Percentiles rank a stretch among this genome's conserved stretches.
These are phyloP conservation scores for Ogataea zsoltii DNA, from an alignment of 805 yeast genomes.

Conservation along the genomic window DNA sequence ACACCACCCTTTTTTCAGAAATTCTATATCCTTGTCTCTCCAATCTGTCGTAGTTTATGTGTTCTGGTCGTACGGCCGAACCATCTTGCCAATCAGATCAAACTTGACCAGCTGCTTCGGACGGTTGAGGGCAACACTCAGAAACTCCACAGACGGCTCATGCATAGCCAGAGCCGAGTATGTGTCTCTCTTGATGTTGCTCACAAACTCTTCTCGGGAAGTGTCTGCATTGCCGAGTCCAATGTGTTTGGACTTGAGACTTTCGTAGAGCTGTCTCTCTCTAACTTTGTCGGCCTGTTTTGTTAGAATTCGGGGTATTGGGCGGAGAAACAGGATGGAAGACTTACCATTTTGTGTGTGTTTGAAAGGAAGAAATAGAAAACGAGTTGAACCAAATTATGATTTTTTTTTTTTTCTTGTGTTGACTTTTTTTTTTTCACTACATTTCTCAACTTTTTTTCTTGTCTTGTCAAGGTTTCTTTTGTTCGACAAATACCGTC, in stretches of 20 bases:
- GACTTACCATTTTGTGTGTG: not conserved
- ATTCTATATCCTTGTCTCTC: not conserved
- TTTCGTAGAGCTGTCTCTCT: conserved; percentile 57
- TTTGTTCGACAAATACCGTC: no score
- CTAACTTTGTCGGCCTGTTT: conserved; percentile 63
- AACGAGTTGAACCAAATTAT: not conserved
- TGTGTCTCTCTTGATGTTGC: conserved; percentile 67
- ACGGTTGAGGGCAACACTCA: conserved; percentile 52
- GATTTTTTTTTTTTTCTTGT: no score
- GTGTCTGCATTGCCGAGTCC: conserved; percentile 81
- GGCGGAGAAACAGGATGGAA: no score
- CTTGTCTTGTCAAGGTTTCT: no score
- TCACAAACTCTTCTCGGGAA: conserved; percentile 64
- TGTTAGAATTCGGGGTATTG: no score
- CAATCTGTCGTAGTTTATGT: not conserved
- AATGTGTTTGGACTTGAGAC: conserved; percentile 58
- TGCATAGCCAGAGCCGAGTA: conserved; percentile 64
- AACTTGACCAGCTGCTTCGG: conserved; percentile 37
- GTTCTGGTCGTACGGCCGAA: conserved; percentile 24
- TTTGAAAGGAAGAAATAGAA: no score
- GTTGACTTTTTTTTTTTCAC: no score
- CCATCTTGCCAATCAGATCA: conserved; percentile 43
- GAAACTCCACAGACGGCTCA: conserved; percentile 51
- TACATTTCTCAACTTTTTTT: no score
- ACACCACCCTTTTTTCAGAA: no score